Percentiles rank a stretch among this genome's conserved stretches.
Conservation (phyloP, 148 eudicot species). For the Bassia scoparia region DNA sequence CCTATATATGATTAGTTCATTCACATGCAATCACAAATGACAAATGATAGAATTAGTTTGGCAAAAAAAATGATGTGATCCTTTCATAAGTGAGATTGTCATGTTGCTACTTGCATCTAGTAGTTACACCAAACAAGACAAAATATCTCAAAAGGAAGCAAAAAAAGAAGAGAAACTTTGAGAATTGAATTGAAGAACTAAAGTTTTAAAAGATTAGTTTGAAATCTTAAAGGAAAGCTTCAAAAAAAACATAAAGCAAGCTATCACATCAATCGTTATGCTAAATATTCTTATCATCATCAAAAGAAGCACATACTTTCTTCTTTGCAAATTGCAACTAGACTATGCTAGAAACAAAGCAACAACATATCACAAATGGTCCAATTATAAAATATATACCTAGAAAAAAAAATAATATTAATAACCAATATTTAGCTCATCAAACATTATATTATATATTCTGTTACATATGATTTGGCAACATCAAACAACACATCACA, state of each 20-base stretch:
- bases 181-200: not conserved
- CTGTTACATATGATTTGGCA: not conserved
- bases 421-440: not conserved
- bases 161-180: not conserved
- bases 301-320: not conserved
- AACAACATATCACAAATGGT: not conserved
- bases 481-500: not conserved
- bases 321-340: not conserved
- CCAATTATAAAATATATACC: not conserved
- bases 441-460: not conserved
- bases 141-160: not conserved
- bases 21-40: no score
- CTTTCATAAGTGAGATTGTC: no score
- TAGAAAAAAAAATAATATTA: not conserved
- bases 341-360: conserved; percentile 5
- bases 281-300: not conserved
- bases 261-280: conserved; percentile 10
- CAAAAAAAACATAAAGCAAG: not conserved
- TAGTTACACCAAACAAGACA: not conserved
- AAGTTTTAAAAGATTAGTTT: not conserved
- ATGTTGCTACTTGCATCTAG: not conserved
- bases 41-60: no score
- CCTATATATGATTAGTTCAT: no score
- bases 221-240: not conserved
- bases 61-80: no score